Conservation (phyloP, 148 eudicot species). For the Spergularia bocconei region DNA sequence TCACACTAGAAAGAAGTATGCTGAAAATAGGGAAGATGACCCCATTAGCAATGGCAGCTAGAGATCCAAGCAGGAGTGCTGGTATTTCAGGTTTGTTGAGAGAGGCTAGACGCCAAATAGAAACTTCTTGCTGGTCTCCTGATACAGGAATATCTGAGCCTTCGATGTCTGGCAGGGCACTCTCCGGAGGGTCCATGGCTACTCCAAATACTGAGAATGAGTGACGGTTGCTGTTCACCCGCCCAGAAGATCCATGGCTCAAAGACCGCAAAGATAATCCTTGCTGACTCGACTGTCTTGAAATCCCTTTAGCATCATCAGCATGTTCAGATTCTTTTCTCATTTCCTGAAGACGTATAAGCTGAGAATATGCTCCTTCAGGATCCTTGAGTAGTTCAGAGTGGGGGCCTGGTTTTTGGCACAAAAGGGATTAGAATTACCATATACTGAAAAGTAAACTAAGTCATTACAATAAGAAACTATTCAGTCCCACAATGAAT, state of each 20-base stretch:
- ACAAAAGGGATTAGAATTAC: not conserved
- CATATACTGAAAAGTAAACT: not conserved
- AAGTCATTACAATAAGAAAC: too few species aligned
- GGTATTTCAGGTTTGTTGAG: constrained; percentile 32
- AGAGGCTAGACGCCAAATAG: constrained; percentile 24
- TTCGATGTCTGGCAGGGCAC: constrained; percentile 17
- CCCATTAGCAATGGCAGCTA: constrained; percentile 26
- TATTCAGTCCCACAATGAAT: too few species aligned
- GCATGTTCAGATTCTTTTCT: constrained; percentile 28
- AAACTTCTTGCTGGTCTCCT: constrained; percentile 34
- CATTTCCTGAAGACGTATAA: constrained; percentile 55
- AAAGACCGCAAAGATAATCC: constrained; percentile 43
- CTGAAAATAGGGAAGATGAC: constrained; percentile 25
- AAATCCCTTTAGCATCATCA: constrained; percentile 21
- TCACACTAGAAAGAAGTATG: constrained; percentile 29
- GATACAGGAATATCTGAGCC: not conserved
- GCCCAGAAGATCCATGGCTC: constrained; percentile 48
- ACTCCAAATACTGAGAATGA: constrained; percentile 43
- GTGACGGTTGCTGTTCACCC: constrained; percentile 36
- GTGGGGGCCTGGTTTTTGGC: constrained; percentile 50
- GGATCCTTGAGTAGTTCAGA: constrained; percentile 55
- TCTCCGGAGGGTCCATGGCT: constrained; percentile 30
- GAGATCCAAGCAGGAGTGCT: constrained; percentile 20
- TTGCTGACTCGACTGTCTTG: constrained; percentile 41
- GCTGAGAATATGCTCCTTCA: constrained; percentile 79